Conservation (phyloP, 2,329 filamentous ascomycete species). For the Incumbomyces lentus region DNA sequence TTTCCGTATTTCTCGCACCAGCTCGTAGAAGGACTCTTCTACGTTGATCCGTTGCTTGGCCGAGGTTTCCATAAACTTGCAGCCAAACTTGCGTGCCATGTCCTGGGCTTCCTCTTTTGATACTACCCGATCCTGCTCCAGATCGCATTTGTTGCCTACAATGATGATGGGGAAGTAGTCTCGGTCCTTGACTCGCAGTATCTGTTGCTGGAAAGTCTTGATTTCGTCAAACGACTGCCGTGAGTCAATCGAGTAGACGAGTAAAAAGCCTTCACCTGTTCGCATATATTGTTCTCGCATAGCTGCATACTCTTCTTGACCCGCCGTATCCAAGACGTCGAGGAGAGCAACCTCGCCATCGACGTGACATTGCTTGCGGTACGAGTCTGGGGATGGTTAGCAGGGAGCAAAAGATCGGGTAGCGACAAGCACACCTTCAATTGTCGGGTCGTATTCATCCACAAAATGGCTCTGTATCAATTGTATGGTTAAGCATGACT, state of each 20-base stretch:
- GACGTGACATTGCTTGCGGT: slow-evolving; percentile 99
- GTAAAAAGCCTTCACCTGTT: slow-evolving; percentile 92
- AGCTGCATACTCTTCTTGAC: slow-evolving; percentile 97
- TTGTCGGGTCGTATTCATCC: slow-evolving; percentile 98
- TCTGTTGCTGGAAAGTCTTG: slow-evolving; percentile 97
- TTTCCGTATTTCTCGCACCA: slow-evolving; percentile 92
- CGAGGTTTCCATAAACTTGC: slow-evolving; percentile 98
- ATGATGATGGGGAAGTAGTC: slow-evolving; percentile 99
- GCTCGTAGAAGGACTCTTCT: slow-evolving; percentile 96
- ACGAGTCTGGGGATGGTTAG: slow-evolving; percentile 60
- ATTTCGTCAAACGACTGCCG: slow-evolving; percentile 98
- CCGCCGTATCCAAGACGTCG: slow-evolving; percentile 95
- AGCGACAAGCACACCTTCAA: slow-evolving; percentile 60
- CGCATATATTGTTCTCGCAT: slow-evolving; percentile 99
- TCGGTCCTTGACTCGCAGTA: slow-evolving; percentile 97
- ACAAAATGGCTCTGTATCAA: slow-evolving; percentile 94
- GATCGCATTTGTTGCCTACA: slow-evolving; percentile 98
- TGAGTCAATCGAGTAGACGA: slow-evolving; percentile 97
- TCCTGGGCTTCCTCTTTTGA: slow-evolving; percentile 86
- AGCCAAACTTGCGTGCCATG: slow-evolving; percentile 76
- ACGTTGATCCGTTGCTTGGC: slow-evolving; percentile 98
- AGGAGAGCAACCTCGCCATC: slow-evolving; percentile 96
- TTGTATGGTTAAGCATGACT: slow-evolving; percentile 98
- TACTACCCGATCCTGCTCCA: slow-evolving; percentile 85
- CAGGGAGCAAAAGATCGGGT: slow-evolving; percentile 7